Conservation (phyloP, 768 basidiomycete genomes). For the Lepiota venenata region DNA sequence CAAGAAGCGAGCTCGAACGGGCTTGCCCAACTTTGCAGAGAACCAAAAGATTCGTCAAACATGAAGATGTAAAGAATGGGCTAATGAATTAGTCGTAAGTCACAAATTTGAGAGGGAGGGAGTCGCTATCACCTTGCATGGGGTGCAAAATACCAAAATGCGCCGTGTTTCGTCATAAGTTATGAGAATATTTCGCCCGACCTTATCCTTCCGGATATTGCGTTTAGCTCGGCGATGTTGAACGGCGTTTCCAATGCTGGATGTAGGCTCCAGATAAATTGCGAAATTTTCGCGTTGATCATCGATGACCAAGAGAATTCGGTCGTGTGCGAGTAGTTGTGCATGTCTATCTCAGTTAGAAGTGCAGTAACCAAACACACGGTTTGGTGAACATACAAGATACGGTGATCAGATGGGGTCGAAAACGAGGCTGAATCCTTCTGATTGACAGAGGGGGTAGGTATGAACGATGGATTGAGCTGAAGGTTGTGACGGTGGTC, state of each 20-base stretch:
- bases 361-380: background rate
- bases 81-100: conserved; percentile 15
- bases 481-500: conserved; percentile 34
- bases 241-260: conserved; percentile 29
- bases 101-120: background rate
- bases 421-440: conserved; percentile 23
- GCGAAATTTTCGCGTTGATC: conserved; percentile 28
- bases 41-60: conserved; percentile 40
- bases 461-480: conserved; percentile 28
- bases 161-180: conserved; percentile 52
- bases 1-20: conserved; percentile 38
- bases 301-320: conserved; percentile 38
- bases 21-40: conserved; percentile 39
- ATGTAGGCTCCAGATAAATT: conserved; percentile 36
- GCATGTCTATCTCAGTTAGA: conserved; percentile 18
- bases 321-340: conserved; percentile 39
- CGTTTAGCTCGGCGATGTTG: conserved; percentile 21
- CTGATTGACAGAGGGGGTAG: conserved; percentile 23
- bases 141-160: conserved; percentile 42
- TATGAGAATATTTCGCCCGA: conserved; percentile 41
- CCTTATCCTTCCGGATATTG: conserved; percentile 38
- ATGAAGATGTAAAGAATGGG: conserved; percentile 40
- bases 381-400: conserved; percentile 26
- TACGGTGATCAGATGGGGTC: conserved; percentile 17
- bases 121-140: conserved; percentile 34